phyloP scores from a whole-genome alignment of 23 red algal species.

The Agarophyton chilense region DNA sequence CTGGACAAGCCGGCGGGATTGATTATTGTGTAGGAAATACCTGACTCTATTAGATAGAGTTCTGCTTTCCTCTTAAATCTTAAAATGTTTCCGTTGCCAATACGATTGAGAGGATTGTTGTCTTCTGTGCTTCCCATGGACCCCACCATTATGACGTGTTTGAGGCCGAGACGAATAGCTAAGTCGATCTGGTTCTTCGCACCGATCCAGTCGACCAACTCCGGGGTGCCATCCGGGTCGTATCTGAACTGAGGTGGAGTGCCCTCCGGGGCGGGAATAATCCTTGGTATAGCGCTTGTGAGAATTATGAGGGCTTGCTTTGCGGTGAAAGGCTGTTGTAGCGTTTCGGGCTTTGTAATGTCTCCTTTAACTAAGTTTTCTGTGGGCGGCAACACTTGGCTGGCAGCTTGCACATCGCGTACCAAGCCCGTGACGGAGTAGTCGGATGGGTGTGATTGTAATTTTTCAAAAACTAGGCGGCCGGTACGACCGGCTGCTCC shows the following conservation, averaged over 20 bases:
- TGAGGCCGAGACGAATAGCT: slow-evolving; percentile 68
- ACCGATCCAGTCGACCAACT: slow-evolving; percentile 68
- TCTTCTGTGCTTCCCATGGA: slow-evolving; percentile 72
- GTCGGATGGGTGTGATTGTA: slow-evolving; percentile 13
- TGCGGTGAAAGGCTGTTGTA: slow-evolving; percentile 34
- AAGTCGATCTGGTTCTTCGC: slow-evolving; percentile 73
- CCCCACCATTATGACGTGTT: slow-evolving; percentile 74
- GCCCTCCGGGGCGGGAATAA: slow-evolving; percentile 54
- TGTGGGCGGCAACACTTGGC: slow-evolving; percentile 2
- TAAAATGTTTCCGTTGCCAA: slow-evolving; percentile 90
- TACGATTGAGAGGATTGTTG: slow-evolving; percentile 72
- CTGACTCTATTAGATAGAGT: slow-evolving; percentile 75
- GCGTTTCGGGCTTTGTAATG: slow-evolving; percentile 57
- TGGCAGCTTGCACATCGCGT: slow-evolving; percentile 34
- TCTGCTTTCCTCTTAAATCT: slow-evolving; percentile 77
- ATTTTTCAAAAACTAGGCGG: slow-evolving; percentile 59
- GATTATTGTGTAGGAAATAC: slow-evolving; percentile 82
- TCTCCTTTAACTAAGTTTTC: slow-evolving; percentile 58
- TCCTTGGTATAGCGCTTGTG: slow-evolving; percentile 60
- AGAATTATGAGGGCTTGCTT: slow-evolving; percentile 74
- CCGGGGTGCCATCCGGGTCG: slow-evolving; percentile 60
- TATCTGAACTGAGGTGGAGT: slow-evolving; percentile 59
- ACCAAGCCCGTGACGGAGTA: slow-evolving; percentile 60
- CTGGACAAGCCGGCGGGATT: slow-evolving; percentile 73
- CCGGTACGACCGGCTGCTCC: slow-evolving; percentile 84